Base-by-base conservation (phyloP, 768 basidiomycete species). In the Mycena venus region DNA sequence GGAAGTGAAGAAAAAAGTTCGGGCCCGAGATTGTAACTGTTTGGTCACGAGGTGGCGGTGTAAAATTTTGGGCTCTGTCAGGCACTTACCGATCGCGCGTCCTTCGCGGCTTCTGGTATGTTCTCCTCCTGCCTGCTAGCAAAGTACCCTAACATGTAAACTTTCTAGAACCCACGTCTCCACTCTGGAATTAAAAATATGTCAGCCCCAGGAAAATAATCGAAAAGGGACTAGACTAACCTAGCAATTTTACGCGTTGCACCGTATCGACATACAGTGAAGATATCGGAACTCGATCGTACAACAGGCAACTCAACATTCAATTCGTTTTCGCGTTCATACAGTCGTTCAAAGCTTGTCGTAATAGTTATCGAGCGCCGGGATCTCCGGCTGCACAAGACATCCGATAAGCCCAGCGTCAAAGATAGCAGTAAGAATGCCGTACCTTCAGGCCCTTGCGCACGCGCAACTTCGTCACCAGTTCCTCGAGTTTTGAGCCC, bases 371-470 rank as follows among this genome's bases (percentile, higher is more conserved):
- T 96, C 95, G 77, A 96, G 90, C 68, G 93, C 58, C 55, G 96
- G 97, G 68, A 97, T 94, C 15, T 98, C 97, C 79, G 95, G 94
- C 95, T 95, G 75, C 60, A 64, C 15, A 27, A 4, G 44, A 47
- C 44, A 63, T 49, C 31, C 40, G 27, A 60, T 80, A n/a, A 81
- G 53, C 66, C 17, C 51, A 36, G 17, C 25, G 31, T 31, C 3
- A 3, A 63, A 12, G 61, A 29, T 25, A 49, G 29, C 25, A 40
- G n/a, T n/a, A n/a, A n/a, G n/a, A n/a, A 44, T 38, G 23, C 62
- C 85, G 42, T 78, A 93, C 93, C 92, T 97, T 98, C 84, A 98
- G 95, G 89, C 97, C 97, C 88, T 99, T 99, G 86, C 98, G 93
- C 29, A 85, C 89, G 83, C 98, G 94, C 86, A 99, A 96, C 79